Base-by-base conservation (phyloP, 2,329 filamentous ascomycete species). In the Lachnellula subtilissima region DNA sequence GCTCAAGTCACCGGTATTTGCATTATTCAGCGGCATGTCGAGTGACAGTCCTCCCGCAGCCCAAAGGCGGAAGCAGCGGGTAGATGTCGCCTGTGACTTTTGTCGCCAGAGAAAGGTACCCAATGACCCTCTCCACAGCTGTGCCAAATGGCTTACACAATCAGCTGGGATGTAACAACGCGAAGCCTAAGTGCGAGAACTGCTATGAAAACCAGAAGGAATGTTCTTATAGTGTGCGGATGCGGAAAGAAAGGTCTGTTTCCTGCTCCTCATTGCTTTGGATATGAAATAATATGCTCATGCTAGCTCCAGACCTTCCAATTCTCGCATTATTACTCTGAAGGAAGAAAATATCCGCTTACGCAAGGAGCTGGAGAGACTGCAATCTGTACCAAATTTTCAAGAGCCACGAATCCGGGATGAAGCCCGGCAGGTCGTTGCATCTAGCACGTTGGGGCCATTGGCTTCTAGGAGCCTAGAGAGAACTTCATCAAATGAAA, bases 141-240 rank as follows among this genome's bases (percentile, higher is more conserved):
- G 4, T 46, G 25, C 3, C 6, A 45, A 1, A 12, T 7, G 50
- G 35, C 35, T 57, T 25, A 53, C 35, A 43, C 7, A 51, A 7
- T 19, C 57, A 80, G 77, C 74, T 80, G 67, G 78, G 77, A 61
- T 80, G 78, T 63, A 77, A 76, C 55, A 72, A 72, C 22, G 74
- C 75, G 48, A 67, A 70, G 50, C 77, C 76, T 3, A 65, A 64
- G 32, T 80, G 77, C 57, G 70, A 71, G 35, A 78, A 76, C 61
- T 80, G 77, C 63, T 69, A 70, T 54, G 72, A 70, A 1, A 76
- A 79, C 58, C 73, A 71, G 6, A 57, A 52, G 28, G 37, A 50
- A 3, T 60, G 58, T 37, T n/a, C 46, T 19, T 60, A 60, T 48
- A 45, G 22, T 25, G 49, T 51, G 46, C 46, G 49, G 11, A 23